Evolutionary conservation across 768 basidiomycete genomes (phyloP).

Genomic region (Russula brevipes): DNA sequence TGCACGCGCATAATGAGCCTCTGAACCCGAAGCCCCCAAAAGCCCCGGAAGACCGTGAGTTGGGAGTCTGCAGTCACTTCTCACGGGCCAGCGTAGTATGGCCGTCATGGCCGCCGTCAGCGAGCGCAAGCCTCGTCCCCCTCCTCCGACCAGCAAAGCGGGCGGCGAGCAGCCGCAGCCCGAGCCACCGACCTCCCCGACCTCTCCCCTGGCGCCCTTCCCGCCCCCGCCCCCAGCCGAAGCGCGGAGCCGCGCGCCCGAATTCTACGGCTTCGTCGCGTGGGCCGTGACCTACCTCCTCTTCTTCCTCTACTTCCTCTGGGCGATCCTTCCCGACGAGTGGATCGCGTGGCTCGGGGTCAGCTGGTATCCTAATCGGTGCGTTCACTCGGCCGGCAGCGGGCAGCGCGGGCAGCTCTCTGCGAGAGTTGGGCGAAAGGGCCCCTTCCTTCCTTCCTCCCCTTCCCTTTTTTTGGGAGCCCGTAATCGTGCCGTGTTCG

Average conservation of each 20-base stretch:
- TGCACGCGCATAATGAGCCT: no score
- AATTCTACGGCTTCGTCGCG: slow-evolving; percentile 89
- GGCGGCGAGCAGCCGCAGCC: background rate
- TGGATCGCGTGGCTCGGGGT: slow-evolving; percentile 63
- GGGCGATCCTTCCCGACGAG: slow-evolving; percentile 75
- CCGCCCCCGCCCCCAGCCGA: slow-evolving; percentile 42
- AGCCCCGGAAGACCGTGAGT: no score
- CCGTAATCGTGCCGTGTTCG: no score
- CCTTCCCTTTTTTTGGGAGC: no score
- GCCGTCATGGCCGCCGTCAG: background rate
- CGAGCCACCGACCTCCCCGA: slow-evolving; percentile 30
- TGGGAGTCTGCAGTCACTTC: no score
- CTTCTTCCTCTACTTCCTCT: slow-evolving; percentile 67
- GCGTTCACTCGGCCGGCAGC: background rate
- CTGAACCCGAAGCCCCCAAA: no score
- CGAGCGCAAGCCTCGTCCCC: background rate
- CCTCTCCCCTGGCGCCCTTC: slow-evolving; percentile 43
- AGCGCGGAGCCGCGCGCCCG: slow-evolving; percentile 63
- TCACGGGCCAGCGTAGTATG: no score
- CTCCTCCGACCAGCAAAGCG: background rate
- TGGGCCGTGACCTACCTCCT: slow-evolving; percentile 71
- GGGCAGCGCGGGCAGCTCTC: no score
- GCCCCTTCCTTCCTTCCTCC: background rate
- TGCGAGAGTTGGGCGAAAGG: no score
- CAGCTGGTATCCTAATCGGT: slow-evolving; percentile 88